Base-by-base conservation (phyloP, 306 rosid species). In the Abrus precatorius region DNA sequence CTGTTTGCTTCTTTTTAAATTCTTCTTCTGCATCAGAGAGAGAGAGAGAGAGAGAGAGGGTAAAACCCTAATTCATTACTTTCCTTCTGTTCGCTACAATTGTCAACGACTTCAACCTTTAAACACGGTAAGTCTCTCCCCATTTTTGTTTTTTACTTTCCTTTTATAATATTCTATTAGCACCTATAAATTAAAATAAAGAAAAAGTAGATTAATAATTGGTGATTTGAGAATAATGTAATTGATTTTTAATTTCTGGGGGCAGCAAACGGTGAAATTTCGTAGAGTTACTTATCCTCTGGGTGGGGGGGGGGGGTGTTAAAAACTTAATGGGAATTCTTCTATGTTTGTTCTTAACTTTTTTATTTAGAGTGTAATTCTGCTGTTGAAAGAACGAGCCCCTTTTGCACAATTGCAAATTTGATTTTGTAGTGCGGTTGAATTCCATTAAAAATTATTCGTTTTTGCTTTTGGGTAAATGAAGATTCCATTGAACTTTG, bases 341-440 rank as follows among this genome's bases (percentile, higher is more conserved):
- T 56, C 67, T n/a, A 30, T 55, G 14, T 50, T 40, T 1, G 1
- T 6, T 20, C 10, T 63, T 33, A 36, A 36, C 6, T 5, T 11
- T 32, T 43, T 44, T 30, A 43, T 59, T 66, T 73, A 9, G 61
- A 30, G 12, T 38, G 69, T 72, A 29, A 14, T 66, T 56, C 13
- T 79, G 30, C 48, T 5, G 27, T 32, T 63, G 69, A 20, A 36
- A 64, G 47, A 47, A 34, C 13, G 63, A 79, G 57, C 52, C 75
- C 57, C 40, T 59, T 74, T 48, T 53, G 61, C 68, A 54, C 55
- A 72, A 13, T 78, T 83, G 66, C 0, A 57, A 47, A 48, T 79
- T 79, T 67, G 41, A 11, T 28, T 68, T 45, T 45, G 74, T 47
- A 5, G 56, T 40, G 10, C 2, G 10, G 55, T 5, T 28, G 55